phyloP scores from a whole-genome alignment of 345 rosid genomes.

The Atalantia buxifolia region DNA sequence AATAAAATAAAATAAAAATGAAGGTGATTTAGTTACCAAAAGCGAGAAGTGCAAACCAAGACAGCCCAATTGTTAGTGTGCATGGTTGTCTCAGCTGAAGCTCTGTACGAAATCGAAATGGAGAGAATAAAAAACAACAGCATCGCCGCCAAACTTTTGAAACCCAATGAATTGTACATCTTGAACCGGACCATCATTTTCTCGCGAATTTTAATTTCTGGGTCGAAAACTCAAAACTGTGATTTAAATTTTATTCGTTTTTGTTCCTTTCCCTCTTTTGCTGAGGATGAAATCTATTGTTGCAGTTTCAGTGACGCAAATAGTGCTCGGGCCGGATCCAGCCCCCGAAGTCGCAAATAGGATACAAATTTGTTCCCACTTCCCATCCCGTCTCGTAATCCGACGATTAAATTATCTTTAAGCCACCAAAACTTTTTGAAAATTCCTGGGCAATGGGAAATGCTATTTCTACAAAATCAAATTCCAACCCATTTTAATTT shows the following conservation, averaged over 20 bases:
- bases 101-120: conserved; percentile 22
- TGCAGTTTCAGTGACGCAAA: too few relatives aligned
- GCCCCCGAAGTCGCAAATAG: too few relatives aligned
- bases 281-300: neutral
- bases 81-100: conserved; percentile 60
- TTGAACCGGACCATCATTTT: neutral
- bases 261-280: neutral
- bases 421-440: too few relatives aligned
- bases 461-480: too few relatives aligned
- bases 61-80: conserved; percentile 99
- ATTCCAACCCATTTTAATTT: too few relatives aligned
- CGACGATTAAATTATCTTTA: too few relatives aligned
- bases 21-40: conserved; percentile 50
- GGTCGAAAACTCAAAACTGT: neutral
- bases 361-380: too few relatives aligned
- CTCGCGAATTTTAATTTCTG: too few relatives aligned
- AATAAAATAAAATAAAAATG: neutral
- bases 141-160: neutral
- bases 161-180: conserved; percentile 14
- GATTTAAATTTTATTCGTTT: neutral
- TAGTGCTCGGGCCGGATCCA: too few relatives aligned
- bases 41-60: conserved; percentile 96
- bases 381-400: too few relatives aligned
- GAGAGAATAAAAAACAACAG: conserved; percentile 26
- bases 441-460: too few relatives aligned